Conservation (phyloP, 1,139 yeast species). For the Blastobotrys apis region DNA sequence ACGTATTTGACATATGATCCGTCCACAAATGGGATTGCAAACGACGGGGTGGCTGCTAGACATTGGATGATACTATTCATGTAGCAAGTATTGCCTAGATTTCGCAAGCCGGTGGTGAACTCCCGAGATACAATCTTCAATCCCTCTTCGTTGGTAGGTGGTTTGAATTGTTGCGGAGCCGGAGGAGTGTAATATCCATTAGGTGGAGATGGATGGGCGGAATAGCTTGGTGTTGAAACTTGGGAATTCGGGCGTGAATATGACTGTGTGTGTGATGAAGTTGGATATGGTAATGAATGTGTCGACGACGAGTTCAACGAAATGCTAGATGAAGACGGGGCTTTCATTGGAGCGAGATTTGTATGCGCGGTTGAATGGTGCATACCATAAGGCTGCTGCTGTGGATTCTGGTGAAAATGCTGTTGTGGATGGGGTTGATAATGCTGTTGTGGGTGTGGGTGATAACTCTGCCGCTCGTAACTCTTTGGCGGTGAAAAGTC, state of each 20-base stretch:
- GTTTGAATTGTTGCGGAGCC: no score
- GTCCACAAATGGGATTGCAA: constrained; percentile 47
- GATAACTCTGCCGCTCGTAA: background rate
- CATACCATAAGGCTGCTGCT: background rate
- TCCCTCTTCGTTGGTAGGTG: background rate
- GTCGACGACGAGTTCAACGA: background rate
- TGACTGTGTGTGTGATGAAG: background rate
- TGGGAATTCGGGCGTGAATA: background rate
- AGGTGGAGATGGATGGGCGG: background rate
- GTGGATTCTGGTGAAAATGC: background rate
- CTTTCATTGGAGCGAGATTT: background rate
- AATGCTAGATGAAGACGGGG: background rate
- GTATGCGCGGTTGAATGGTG: background rate
- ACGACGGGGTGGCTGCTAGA: constrained; percentile 49
- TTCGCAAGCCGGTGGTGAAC: constrained; percentile 58
- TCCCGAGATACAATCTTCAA: constrained; percentile 16
- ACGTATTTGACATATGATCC: constrained; percentile 67
- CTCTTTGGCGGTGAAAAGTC: constrained; percentile 9
- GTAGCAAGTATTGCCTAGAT: constrained; percentile 90
- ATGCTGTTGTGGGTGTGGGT: background rate
- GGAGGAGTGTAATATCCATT: background rate
- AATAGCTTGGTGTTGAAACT: background rate
- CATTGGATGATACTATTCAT: constrained; percentile 92
- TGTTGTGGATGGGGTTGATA: background rate
- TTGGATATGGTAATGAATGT: background rate